phyloP scores from a whole-genome alignment of 345 rosid species.

The Citrus medica region DNA sequence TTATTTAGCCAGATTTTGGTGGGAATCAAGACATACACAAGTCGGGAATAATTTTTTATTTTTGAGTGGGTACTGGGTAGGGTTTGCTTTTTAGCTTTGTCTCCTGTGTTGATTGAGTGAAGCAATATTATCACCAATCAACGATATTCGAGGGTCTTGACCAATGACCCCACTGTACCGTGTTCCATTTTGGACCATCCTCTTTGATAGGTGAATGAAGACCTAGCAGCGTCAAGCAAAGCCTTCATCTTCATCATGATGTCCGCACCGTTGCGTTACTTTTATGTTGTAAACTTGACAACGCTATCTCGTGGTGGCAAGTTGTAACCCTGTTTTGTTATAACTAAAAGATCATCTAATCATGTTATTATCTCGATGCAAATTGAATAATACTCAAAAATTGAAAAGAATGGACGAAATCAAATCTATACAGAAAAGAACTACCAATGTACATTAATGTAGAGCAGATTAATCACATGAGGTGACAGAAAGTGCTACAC shows the following conservation, averaged over 20 bases:
- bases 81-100: slow-evolving; percentile 9
- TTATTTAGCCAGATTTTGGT: not conserved
- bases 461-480: slow-evolving; percentile 50
- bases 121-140: not conserved
- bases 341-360: not conserved
- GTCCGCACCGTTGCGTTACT: too few relatives aligned
- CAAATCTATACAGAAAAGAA: not conserved
- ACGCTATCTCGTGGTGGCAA: not conserved
- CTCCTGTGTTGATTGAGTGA: not conserved
- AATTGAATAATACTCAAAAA: not conserved
- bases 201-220: not conserved
- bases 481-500: slow-evolving; percentile 85
- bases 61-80: not conserved
- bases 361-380: not conserved
- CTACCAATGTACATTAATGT: not conserved
- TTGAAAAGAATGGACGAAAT: not conserved
- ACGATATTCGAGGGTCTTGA: not conserved
- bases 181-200: not conserved
- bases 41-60: not conserved
- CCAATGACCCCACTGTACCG: not conserved
- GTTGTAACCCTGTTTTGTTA: not conserved
- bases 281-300: too few relatives aligned
- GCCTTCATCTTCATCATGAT: not conserved
- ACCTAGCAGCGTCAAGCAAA: not conserved
- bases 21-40: not conserved